Conservation (phyloP, 2,329 filamentous ascomycete species). For the Diplodia intermedia region DNA sequence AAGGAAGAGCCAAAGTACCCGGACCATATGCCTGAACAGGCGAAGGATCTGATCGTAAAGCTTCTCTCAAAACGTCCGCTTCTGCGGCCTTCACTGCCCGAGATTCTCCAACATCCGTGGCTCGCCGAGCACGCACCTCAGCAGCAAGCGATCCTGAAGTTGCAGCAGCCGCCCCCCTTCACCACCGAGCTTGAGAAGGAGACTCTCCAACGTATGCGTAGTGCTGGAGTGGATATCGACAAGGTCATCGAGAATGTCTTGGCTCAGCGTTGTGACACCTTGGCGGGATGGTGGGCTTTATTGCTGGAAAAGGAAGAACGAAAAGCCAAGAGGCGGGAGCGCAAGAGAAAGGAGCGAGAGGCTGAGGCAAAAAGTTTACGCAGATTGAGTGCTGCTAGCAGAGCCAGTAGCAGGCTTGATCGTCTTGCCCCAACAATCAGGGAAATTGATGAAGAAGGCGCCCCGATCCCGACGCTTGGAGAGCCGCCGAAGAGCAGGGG, state of each 20-base stretch:
- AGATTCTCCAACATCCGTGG: slow-evolving; percentile 88
- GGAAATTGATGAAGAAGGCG: slow-evolving; percentile 79
- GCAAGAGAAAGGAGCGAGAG: slow-evolving; percentile 85
- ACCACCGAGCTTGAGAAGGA: slow-evolving; percentile 87
- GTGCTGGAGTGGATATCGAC: slow-evolving; percentile 92
- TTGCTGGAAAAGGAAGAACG: slow-evolving; percentile 93
- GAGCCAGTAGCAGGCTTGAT: slow-evolving; percentile 85
- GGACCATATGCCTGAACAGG: slow-evolving; percentile 77
- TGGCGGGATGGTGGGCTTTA: slow-evolving; percentile 96
- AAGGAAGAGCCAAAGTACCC: slow-evolving; percentile 86
- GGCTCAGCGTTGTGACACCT: slow-evolving; percentile 83
- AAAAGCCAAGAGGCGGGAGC: slow-evolving; percentile 80
- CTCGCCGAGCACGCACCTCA: slow-evolving; percentile 83
- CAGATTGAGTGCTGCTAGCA: slow-evolving; percentile 87
- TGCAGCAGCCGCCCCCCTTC: slow-evolving; percentile 82
- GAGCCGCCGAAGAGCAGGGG: slow-evolving; percentile 74
- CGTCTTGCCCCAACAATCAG: slow-evolving; percentile 77
- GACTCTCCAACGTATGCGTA: slow-evolving; percentile 88
- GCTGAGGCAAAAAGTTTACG: slow-evolving; percentile 78
- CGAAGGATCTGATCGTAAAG: slow-evolving; percentile 75
- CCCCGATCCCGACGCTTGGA: slow-evolving; percentile 55
- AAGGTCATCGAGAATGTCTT: slow-evolving; percentile 93
- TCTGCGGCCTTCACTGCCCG: slow-evolving; percentile 78
- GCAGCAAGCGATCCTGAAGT: slow-evolving; percentile 86
- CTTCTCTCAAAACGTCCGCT: slow-evolving; percentile 92